Evolutionary conservation across 1,284 basidiomycete species (phyloP).

Genomic region (Ustilago vetiveriae): DNA sequence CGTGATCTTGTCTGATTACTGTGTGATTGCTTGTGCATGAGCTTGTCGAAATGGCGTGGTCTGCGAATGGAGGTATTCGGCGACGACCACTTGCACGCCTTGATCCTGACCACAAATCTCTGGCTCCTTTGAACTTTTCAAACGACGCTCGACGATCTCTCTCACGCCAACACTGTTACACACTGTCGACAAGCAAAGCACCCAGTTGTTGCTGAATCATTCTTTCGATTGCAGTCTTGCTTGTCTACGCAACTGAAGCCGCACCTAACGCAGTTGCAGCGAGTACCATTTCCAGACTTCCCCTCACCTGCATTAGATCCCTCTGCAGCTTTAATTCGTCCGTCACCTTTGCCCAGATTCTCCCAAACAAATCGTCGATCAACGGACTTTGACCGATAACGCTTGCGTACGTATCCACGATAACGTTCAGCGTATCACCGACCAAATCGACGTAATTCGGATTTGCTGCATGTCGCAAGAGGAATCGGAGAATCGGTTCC

Average conservation of each 20-base stretch:
- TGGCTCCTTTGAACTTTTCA: no score
- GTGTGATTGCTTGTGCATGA: no score
- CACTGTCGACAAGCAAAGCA: no score
- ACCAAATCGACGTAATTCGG: slow-evolving; percentile 90
- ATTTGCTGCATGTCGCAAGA: slow-evolving; percentile 86
- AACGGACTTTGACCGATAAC: slow-evolving; percentile 92
- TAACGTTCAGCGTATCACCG: slow-evolving; percentile 80
- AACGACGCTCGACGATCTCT: no score
- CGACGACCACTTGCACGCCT: no score
- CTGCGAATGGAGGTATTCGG: no score
- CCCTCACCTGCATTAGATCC: slow-evolving; percentile 83
- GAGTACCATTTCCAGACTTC: slow-evolving; percentile 92
- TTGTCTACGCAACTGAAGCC: slow-evolving; percentile 10
- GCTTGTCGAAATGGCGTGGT: no score
- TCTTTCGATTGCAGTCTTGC: no score
- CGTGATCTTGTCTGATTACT: no score
- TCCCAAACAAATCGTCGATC: slow-evolving; percentile 84
- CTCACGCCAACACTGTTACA: no score
- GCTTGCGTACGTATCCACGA: slow-evolving; percentile 90
- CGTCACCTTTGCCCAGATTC: slow-evolving; percentile 82
- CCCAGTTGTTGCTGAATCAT: no score
- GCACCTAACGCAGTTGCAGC: slow-evolving; percentile 52
- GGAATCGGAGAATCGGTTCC: slow-evolving; percentile 85
- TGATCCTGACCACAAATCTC: no score
- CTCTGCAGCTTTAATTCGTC: slow-evolving; percentile 90